Conservation (phyloP, 1,284 basidiomycete species). For the Heterobasidion occidentale region DNA sequence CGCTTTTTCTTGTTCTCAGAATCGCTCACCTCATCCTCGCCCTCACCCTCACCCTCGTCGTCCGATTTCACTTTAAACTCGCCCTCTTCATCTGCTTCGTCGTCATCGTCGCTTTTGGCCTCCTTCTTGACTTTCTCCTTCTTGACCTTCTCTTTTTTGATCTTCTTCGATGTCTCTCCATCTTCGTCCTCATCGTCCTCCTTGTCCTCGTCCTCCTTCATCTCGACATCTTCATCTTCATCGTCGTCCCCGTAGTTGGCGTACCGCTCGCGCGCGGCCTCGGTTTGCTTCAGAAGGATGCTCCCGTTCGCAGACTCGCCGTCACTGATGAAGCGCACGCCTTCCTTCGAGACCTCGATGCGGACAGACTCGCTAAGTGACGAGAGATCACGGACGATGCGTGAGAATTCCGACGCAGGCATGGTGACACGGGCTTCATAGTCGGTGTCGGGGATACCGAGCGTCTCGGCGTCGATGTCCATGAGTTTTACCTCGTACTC, state of each 20-base stretch:
- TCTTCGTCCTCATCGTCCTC: conserved; percentile 30
- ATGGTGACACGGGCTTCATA: conserved; percentile 94
- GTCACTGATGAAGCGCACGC: conserved; percentile 88
- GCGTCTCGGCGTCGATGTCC: conserved; percentile 96
- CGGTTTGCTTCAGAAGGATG: conserved; percentile 76
- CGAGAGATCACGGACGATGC: conserved; percentile 92
- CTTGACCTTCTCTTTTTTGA: conserved; percentile 30
- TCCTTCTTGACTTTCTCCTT: conserved; percentile 28
- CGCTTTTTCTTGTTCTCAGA: conserved; percentile 44
- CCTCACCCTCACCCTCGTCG: conserved; percentile 49
- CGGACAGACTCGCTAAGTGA: conserved; percentile 91
- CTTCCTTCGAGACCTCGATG: conserved; percentile 95
- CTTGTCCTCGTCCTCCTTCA: conserved; percentile 26
- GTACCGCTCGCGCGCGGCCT: conserved; percentile 34
- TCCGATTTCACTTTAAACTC: conserved; percentile 37
- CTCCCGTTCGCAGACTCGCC: conserved; percentile 93
- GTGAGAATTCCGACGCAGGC: conserved; percentile 81
- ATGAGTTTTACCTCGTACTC: conserved; percentile 99
- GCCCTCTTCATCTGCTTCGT: conserved; percentile 31
- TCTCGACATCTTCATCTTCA: conserved; percentile 29
- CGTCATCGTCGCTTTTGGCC: conserved; percentile 27
- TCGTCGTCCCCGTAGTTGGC: conserved; percentile 39
- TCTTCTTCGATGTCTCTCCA: conserved; percentile 32
- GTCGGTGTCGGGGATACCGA: conserved; percentile 97
- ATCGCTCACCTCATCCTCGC: conserved; percentile 49